phyloP scores from a whole-genome alignment of 805 yeast genomes.

The Wilhelminamyces savonicus region DNA sequence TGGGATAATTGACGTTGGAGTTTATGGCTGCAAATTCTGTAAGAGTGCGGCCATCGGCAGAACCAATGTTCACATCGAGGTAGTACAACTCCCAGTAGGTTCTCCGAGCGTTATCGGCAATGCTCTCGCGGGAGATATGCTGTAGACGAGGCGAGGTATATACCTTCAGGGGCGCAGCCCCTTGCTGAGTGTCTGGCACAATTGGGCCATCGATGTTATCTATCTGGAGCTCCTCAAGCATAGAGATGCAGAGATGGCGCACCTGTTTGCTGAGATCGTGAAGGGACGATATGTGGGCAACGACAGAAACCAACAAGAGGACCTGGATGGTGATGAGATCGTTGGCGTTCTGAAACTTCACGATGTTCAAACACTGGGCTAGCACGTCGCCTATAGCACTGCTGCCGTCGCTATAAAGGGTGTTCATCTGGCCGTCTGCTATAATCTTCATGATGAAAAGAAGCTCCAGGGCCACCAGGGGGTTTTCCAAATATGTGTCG shows the following conservation, averaged over 20 bases:
- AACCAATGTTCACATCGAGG: slow-evolving; percentile 47
- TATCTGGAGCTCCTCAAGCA: slow-evolving; percentile 31
- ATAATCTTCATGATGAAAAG: slow-evolving; percentile 42
- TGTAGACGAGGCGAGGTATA: slow-evolving; percentile 9
- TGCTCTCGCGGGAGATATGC: slow-evolving; percentile 5
- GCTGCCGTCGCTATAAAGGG: slow-evolving; percentile 8
- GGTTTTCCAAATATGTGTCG: slow-evolving; percentile 20
- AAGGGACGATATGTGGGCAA: slow-evolving; percentile 46
- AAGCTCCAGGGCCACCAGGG: slow-evolving; percentile 35
- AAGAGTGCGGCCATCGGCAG: slow-evolving; percentile 43
- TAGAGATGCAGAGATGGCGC: slow-evolving; percentile 36
- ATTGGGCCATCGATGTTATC: slow-evolving; percentile 30
- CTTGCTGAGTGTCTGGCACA: slow-evolving; percentile 1
- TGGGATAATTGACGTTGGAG: slow-evolving; percentile 35
- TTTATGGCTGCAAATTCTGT: slow-evolving; percentile 29
- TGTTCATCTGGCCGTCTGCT: slow-evolving; percentile 41
- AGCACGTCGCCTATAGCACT: slow-evolving; percentile 11
- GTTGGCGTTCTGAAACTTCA: slow-evolving; percentile 9
- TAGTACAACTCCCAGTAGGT: slow-evolving; percentile 49
- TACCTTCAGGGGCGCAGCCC: slow-evolving; percentile 1
- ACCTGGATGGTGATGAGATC: slow-evolving; percentile 42
- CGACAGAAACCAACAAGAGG: slow-evolving; percentile 33
- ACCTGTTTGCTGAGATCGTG: slow-evolving; percentile 39
- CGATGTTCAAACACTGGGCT: slow-evolving; percentile 10
- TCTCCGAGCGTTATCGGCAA: slow-evolving; percentile 32